These are phyloP conservation scores for Posidonia oceanica DNA, from an alignment of 116 monocot species.

Conservation along the genomic window DNA sequence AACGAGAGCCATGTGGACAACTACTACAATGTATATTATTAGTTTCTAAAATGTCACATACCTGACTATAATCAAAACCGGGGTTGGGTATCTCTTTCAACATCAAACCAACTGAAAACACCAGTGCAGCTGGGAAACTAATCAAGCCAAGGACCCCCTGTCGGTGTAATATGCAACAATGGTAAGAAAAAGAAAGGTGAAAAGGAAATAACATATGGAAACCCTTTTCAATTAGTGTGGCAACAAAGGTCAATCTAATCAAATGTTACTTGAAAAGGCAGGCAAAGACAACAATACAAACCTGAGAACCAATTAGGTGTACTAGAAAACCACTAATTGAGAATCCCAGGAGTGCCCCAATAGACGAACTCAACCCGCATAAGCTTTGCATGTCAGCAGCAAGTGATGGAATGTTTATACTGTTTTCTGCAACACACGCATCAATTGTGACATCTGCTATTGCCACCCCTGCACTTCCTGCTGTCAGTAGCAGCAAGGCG, in stretches of 20 bases:
- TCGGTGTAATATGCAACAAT: background rate
- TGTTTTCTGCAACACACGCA: conserved; percentile 75
- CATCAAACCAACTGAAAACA: conserved; percentile 40
- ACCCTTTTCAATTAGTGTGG: too few species aligned
- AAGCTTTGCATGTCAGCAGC: conserved; percentile 91
- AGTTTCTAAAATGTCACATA: conserved; percentile 1
- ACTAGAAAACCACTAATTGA: conserved; percentile 65
- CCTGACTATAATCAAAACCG: conserved; percentile 31
- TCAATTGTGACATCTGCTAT: conserved; percentile 90
- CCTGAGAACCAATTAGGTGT: conserved; percentile 63
- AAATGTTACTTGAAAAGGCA: background rate
- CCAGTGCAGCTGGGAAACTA: conserved; percentile 37
- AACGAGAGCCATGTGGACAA: too few species aligned
- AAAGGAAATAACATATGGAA: too few species aligned
- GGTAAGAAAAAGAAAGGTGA: too few species aligned
- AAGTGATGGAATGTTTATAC: conserved; percentile 53
- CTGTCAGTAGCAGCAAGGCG: conserved; percentile 48
- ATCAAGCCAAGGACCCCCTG: conserved; percentile 66
- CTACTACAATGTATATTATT: too few species aligned
- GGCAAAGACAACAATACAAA: conserved; percentile 2
- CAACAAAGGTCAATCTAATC: too few species aligned
- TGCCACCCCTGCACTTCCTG: conserved; percentile 55
- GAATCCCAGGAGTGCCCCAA: conserved; percentile 76
- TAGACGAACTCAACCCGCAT: conserved; percentile 58
- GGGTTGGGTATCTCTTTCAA: conserved; percentile 34